Evolutionary conservation across 1,139 yeast species (phyloP), one percentile per base, ranked within the genome.

Genomic region (Meyerozyma carpophila): DNA sequence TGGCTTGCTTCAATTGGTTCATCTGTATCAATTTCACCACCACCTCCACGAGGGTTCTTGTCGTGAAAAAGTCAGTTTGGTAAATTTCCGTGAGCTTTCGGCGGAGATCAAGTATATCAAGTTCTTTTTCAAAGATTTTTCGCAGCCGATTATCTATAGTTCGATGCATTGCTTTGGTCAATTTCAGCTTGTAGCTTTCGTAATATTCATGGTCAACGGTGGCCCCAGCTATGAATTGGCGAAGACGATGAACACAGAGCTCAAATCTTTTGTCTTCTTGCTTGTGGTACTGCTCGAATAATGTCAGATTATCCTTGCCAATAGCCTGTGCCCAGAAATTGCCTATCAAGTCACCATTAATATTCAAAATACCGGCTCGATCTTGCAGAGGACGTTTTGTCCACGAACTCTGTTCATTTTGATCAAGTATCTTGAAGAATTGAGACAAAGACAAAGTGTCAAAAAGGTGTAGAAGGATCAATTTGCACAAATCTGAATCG

Each of bases 401-500:
- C 20, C 26, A 20, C 14, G 16, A 11, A 20, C 51, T 56, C 18
- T 56, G 58, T 47, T 71, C 75, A 47, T 69, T 72, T 46, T 73
- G 78, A 44, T 64, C 67, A 38, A 74, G 52, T 2, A 73, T 56
- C 43, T 63, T 63, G 49, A 71, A 70, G 45, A 74, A 71, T 42
- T 71, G 74, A 1, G 75, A 62, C 2, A 57, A 49, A 0, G 75
- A 56, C n/a, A 72, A 49, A 2, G 61, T 61, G 32, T 66, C 61
- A 43, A 68, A 67, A 20, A 93, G 64, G 36, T 74, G 68, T 20
- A 81, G 59, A 38, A 93, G 60, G 1, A 88, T 80, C 42, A 81
- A 76, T 36, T 77, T 65, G 5, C 86, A 71, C 21, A 91, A 67
- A 56, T 85, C 88, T 32, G 79, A 75, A 52, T 85, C 81, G 9